Evolutionary conservation across 306 rosid species (phyloP), one percentile per base, ranked within the genome.

Genomic region (Dryas drummondii): DNA sequence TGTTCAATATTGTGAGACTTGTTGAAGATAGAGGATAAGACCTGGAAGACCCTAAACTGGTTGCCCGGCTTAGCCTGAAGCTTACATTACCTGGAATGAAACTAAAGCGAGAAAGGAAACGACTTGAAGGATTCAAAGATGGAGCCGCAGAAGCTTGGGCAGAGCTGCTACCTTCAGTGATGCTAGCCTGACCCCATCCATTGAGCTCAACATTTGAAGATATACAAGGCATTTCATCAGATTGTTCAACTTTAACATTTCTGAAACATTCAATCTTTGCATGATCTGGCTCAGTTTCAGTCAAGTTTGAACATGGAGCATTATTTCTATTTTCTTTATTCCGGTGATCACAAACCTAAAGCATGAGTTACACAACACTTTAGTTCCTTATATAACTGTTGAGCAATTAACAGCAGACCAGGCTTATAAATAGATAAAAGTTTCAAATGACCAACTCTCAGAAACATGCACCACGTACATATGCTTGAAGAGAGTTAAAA

Each of bases 11-110:
- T 14, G 93, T 62, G 78, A 84, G 76, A 83, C 76, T 76, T 56
- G 82, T 78, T 4, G 97, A 79, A 82, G 98, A 84, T 78, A 78
- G 75, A 17, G 98, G 93, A 69, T 77, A 82, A 73, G 96, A 88
- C 77, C 85, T 87, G 40, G 97, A 89, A 51, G 98, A 96, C 69
- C 98, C 96, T 80, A 92, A 84, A 78, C 98, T 92, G 65, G 87
- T 82, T 55, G 99, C 90, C 83, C 99, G 87, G 82, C 94, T 92
- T 47, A 96, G 86, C 74, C 98, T 88, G 82, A 90, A 96, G 87
- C 97, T 92, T 71, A 92, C 61, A 47, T 86, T 90, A 46, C 92
- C 92, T 1, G 99, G 99, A 79, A 87, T 78, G 76, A 90, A 83
- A 81, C 97, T 92, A 82, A 90, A 90, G 10, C 94, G 92, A 76